These are phyloP conservation scores for Erodium texanum DNA, from an alignment of 441 rosid species.

Conservation along the genomic window DNA sequence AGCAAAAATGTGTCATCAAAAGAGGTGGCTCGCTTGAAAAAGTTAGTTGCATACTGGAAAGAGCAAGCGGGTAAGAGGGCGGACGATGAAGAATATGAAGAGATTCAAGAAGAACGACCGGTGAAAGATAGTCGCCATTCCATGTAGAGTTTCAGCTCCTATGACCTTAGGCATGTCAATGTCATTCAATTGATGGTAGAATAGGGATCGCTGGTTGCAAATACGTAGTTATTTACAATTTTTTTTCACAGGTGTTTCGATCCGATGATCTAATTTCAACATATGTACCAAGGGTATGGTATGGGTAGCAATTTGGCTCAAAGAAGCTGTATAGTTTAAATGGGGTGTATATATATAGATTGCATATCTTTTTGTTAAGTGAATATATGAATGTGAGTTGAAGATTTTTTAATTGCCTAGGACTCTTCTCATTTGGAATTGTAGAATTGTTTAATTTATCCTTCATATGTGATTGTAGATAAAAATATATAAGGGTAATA, in stretches of 20 bases:
- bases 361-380: not conserved
- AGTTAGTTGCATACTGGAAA: conserved; percentile 75
- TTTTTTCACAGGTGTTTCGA: not conserved
- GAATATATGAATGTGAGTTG: not conserved
- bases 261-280: not conserved
- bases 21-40: conserved; percentile 80
- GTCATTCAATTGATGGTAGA: not conserved
- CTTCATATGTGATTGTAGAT: too few relatives aligned
- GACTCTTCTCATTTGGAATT: too few relatives aligned
- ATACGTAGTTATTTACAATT: not conserved
- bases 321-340: conserved; percentile 15
- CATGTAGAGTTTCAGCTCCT: conserved; percentile 24
- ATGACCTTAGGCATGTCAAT: not conserved
- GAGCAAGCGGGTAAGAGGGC: conserved; percentile 79
- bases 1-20: conserved; percentile 76
- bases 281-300: not conserved
- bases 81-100: conserved; percentile 75
- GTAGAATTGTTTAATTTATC: too few relatives aligned
- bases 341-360: conserved; percentile 9
- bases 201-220: not conserved
- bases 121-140: conserved; percentile 46
- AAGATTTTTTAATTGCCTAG: too few relatives aligned
- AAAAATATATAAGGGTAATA: too few relatives aligned
- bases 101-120: conserved; percentile 57
- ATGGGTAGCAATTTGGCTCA: not conserved